Base-by-base conservation (phyloP, 148 eudicot species). In the Fagopyrum esculentum region DNA sequence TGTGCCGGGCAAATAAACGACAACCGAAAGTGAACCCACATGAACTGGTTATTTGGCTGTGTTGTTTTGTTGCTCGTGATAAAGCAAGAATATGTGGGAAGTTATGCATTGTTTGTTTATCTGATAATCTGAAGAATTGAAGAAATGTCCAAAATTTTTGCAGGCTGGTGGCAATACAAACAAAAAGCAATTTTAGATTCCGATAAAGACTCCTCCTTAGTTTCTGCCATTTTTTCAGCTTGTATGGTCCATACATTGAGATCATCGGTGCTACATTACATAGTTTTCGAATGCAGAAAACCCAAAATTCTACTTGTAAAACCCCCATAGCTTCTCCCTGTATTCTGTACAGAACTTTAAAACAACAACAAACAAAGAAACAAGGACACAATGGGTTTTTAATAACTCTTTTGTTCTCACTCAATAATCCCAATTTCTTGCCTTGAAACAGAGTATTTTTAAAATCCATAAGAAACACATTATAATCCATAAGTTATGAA, bases 161-260 rank as follows among this genome's bases (percentile, higher is more conserved):
- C 71, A 66, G 46, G 9, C 46, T 66, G 47, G 57, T 52, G 57
- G 5, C 57, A 66, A 66, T 66, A 66, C 71, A 66, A 40, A 66
- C 47, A 66, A 66, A 66, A 63, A 30, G 69, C 69, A 63, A 63
- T 9, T 63, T 63, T 30, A 63, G 69, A 63, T 63, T 63, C 69
- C 35, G 69, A 63, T 63, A 2, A 16, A 63, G 69, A 63, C 69
- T 35, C 71, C 71, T 29, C 47, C 45, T 40, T 66, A 4, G 71
- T 13, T 15, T 35, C 43, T 66, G 71, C 13, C 63, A 19, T 57
- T 19, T 57, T 57, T 26, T 29, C 45, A 29, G 69, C 45, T 63
- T 63, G 69, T 63, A 11, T 29, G 44, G 69, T 63, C 69, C 30
- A 66, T 40, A 66, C 47, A 35, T 66, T 26, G 40, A 60, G 66